Conservation (phyloP, 2,329 filamentous ascomycete genomes). For the Trichoderma harzianum region DNA sequence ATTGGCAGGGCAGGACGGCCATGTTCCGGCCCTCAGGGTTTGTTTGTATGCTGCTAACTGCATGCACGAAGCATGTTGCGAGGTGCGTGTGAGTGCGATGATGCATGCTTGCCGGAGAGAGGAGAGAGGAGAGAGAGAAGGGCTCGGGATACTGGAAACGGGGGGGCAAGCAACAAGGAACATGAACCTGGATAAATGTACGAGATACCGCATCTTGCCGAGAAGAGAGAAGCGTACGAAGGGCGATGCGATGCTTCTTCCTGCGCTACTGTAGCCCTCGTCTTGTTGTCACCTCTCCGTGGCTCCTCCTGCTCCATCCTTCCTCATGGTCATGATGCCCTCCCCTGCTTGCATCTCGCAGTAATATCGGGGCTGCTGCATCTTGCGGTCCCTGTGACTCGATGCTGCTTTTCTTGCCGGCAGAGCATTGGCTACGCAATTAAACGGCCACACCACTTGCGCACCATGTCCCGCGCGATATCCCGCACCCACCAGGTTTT, state of each 20-base stretch:
- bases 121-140: not conserved
- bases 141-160: not conserved
- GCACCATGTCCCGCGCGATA: not conserved
- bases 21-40: not conserved
- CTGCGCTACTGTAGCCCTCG: not conserved
- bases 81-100: not conserved
- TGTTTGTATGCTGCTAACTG: not conserved
- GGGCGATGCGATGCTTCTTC: not conserved
- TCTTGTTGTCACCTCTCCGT: too few species aligned
- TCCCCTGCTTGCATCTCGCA: slow-evolving; percentile 4
- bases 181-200: not conserved
- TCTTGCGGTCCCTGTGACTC: slow-evolving; percentile 7
- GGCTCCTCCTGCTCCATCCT: too few species aligned
- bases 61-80: not conserved
- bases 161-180: not conserved
- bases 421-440: slow-evolving; percentile 9
- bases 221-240: not conserved
- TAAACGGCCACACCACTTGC: slow-evolving; percentile 7
- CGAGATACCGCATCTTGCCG: not conserved
- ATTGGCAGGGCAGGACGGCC: not conserved
- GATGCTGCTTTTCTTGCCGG: not conserved
- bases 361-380: slow-evolving; percentile 7
- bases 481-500: slow-evolving; percentile 6
- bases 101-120: not conserved
- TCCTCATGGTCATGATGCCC: not conserved